A percentile compares a stretch with the other conserved stretches of the same genome.
phyloP scores from a whole-genome alignment of 1,139 yeast species.

The Candida sp. region DNA sequence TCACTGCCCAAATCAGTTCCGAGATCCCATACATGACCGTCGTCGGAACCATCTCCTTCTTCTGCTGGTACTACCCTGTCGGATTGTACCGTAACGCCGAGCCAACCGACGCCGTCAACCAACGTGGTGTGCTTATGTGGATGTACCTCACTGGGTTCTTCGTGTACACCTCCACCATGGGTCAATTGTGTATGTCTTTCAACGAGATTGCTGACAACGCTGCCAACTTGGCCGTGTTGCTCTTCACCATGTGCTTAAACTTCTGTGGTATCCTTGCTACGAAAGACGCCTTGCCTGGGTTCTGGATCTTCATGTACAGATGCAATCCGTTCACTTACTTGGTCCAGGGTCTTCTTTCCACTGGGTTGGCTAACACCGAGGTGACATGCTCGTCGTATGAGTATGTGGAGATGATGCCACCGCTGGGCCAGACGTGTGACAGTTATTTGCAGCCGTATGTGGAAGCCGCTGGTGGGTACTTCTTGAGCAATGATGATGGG shows the following conservation, averaged over 20 bases:
- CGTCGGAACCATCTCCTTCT: slow-evolving; percentile 66
- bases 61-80: slow-evolving; percentile 83
- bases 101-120: slow-evolving; percentile 22
- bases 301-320: slow-evolving; percentile 62
- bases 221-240: slow-evolving; percentile 28
- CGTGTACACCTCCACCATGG: slow-evolving; percentile 37
- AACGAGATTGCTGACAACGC: slow-evolving; percentile 41
- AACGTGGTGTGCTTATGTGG: slow-evolving; percentile 49
- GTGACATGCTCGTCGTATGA: slow-evolving; percentile 30
- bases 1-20: slow-evolving; percentile 65
- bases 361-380: slow-evolving; percentile 25
- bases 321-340: slow-evolving; percentile 70
- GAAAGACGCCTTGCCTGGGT: slow-evolving; percentile 26
- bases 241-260: slow-evolving; percentile 32
- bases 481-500: slow-evolving; percentile 35
- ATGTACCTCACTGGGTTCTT: slow-evolving; percentile 41
- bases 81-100: slow-evolving; percentile 65
- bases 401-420: slow-evolving; percentile 27
- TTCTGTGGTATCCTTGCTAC: slow-evolving; percentile 40
- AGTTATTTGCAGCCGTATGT: slow-evolving; percentile 53
- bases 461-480: slow-evolving; percentile 50
- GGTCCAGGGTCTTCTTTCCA: slow-evolving; percentile 34
- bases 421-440: slow-evolving; percentile 58
- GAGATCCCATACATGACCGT: slow-evolving; percentile 79
- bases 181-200: slow-evolving; percentile 40